These are phyloP conservation scores for Thielaviopsis euricoi DNA, from an alignment of 2,329 filamentous ascomycete genomes.

Conservation along the genomic window DNA sequence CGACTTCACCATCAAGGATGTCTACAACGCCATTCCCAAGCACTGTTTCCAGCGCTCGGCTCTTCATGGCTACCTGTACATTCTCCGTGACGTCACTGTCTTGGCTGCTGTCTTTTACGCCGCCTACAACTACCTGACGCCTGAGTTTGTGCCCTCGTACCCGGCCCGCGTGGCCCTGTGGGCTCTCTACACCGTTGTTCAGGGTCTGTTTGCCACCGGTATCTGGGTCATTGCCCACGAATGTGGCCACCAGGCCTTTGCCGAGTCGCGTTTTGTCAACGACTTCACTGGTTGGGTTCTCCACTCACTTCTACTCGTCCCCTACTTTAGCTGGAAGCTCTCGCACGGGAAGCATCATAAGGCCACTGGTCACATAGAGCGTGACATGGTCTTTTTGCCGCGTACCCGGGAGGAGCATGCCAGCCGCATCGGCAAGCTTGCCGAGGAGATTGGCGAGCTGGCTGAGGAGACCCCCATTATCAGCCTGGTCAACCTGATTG, in stretches of 20 bases:
- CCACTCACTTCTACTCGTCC: conserved; percentile 77
- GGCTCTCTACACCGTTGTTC: conserved; percentile 56
- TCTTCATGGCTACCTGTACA: conserved; percentile 59
- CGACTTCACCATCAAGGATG: conserved; percentile 94
- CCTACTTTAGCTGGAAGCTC: conserved; percentile 99
- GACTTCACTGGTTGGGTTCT: conserved; percentile 83
- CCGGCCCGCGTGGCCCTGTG: conserved; percentile 48
- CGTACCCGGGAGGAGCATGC: conserved; percentile 75
- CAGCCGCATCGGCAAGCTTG: conserved; percentile 52
- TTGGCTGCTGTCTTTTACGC: conserved; percentile 67
- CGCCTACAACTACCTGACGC: conserved; percentile 80
- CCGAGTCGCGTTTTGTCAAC: conserved; percentile 76
- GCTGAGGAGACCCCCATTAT: conserved; percentile 86
- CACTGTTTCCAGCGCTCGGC: conserved; percentile 91
- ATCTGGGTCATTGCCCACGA: conserved; percentile 96
- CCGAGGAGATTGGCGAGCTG: conserved; percentile 74
- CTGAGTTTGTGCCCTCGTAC: conserved; percentile 60
- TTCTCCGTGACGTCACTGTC: conserved; percentile 60
- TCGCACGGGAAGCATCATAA: conserved; percentile 99
- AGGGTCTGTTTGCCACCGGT: conserved; percentile 85
- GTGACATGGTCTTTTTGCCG: conserved; percentile 98
- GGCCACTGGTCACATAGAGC: conserved; percentile 89
- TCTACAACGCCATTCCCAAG: conserved; percentile 89
- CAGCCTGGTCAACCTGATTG: conserved; percentile 56
- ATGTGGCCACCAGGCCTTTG: conserved; percentile 95